Conservation (phyloP, 202 grass and related monocot genomes). For the Cymbopogon flexuosus region DNA sequence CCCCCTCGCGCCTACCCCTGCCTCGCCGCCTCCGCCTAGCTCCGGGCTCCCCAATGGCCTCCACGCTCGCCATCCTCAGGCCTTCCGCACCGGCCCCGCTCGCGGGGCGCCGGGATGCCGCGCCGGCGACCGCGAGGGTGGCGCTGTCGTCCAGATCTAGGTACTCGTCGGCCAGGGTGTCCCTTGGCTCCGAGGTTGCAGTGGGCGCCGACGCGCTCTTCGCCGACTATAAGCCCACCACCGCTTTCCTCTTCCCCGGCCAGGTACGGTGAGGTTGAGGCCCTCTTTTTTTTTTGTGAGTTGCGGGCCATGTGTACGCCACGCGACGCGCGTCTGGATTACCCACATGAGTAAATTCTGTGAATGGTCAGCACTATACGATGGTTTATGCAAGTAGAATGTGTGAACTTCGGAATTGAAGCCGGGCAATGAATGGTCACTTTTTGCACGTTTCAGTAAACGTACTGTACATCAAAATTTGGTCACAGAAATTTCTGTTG, state of each 20-base stretch:
- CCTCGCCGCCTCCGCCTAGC: slow-evolving; percentile 24
- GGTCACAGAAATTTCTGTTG: background rate
- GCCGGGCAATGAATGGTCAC: background rate
- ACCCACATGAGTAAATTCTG: background rate
- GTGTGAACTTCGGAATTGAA: background rate
- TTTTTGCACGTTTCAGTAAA: slow-evolving; percentile 17
- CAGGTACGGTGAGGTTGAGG: slow-evolving; percentile 48
- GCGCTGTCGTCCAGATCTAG: slow-evolving; percentile 50
- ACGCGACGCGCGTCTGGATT: background rate
- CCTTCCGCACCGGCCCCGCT: slow-evolving; percentile 39
- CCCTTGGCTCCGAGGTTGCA: slow-evolving; percentile 47
- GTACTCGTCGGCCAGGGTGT: slow-evolving; percentile 51
- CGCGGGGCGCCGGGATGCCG: background rate
- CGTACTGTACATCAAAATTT: background rate
- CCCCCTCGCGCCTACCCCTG: slow-evolving; percentile 25
- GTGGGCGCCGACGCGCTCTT: slow-evolving; percentile 55
- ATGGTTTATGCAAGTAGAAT: background rate
- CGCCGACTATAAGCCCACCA: slow-evolving; percentile 67
- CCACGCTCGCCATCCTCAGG: slow-evolving; percentile 41
- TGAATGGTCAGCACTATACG: background rate
- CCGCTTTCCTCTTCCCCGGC: slow-evolving; percentile 88
- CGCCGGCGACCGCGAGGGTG: slow-evolving; percentile 33
- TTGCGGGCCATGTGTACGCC: no score
- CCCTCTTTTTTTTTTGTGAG: background rate
- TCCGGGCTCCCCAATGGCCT: slow-evolving; percentile 37